Conservation (phyloP, 1,284 basidiomycete genomes). For the Trametes hirsuta region DNA sequence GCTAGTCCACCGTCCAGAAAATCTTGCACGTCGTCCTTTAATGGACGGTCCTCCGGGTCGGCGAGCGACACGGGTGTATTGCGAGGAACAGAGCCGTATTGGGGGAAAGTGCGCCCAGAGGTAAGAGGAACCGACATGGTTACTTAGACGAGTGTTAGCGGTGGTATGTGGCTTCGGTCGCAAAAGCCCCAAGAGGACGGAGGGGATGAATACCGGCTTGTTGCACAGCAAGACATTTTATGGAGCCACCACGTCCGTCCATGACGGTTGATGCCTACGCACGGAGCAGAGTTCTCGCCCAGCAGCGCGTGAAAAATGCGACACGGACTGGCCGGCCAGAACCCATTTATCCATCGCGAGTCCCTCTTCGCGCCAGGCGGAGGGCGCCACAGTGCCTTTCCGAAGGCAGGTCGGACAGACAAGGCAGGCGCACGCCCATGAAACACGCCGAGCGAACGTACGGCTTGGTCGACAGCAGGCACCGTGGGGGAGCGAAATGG, state of each 20-base stretch:
- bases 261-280: slow-evolving; percentile 20
- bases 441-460: slow-evolving; percentile 16
- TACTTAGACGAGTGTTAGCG: neutral
- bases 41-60: neutral
- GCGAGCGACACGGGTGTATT: neutral
- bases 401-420: slow-evolving; percentile 13
- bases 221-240: slow-evolving; percentile 1
- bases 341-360: slow-evolving; percentile 3
- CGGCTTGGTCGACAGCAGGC: slow-evolving; percentile 5
- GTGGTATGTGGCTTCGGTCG: neutral
- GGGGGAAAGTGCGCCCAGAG: neutral
- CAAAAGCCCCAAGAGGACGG: neutral
- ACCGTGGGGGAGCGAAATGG: neutral
- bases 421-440: slow-evolving; percentile 3
- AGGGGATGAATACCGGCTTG: neutral
- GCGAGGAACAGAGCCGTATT: slow-evolving; percentile 14
- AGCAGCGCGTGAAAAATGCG: slow-evolving; percentile 12
- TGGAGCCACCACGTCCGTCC: slow-evolving; percentile 12
- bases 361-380: neutral
- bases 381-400: slow-evolving; percentile 18
- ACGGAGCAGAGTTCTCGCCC: slow-evolving; percentile 6
- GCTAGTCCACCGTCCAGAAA: slow-evolving; percentile 18
- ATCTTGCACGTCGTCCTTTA: slow-evolving; percentile 4
- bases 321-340: slow-evolving; percentile 11
- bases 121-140: slow-evolving; percentile 9